phyloP scores from a whole-genome alignment of 805 yeast species.

The Blastobotrys peoriensis region DNA sequence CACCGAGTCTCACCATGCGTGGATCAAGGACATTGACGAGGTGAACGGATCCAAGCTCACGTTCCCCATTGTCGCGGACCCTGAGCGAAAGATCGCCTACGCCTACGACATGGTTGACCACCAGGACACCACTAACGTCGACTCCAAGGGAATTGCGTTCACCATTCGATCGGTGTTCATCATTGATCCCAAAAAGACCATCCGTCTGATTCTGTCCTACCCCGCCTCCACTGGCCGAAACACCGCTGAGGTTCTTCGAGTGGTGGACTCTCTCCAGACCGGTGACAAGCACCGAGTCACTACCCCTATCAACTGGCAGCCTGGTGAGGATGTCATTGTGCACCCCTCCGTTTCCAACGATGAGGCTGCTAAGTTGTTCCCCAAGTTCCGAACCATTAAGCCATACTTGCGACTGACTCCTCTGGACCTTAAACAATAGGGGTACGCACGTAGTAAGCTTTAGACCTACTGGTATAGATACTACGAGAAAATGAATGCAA shows the following conservation, averaged over 20 bases:
- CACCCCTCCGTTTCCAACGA: constrained; percentile 85
- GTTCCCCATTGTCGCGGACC: constrained; percentile 91
- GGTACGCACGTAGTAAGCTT: too few relatives aligned
- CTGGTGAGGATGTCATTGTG: constrained; percentile 89
- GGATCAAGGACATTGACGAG: constrained; percentile 94
- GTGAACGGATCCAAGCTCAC: constrained; percentile 67
- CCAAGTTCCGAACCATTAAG: constrained; percentile 81
- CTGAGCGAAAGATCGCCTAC: constrained; percentile 75
- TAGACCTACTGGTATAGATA: too few relatives aligned
- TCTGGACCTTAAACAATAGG: constrained; percentile 19
- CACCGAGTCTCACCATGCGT: constrained; percentile 72
- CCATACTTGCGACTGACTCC: constrained; percentile 81
- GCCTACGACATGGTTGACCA: constrained; percentile 84
- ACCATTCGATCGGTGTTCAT: constrained; percentile 92
- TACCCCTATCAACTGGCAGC: constrained; percentile 90
- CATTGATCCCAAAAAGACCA: constrained; percentile 87
- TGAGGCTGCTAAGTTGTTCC: constrained; percentile 79
- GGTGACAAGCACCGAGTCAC: constrained; percentile 85
- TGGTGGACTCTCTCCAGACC: constrained; percentile 80
- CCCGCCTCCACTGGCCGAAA: constrained; percentile 96
- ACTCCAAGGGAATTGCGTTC: constrained; percentile 67
- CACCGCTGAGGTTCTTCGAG: constrained; percentile 89
- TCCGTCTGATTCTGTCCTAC: constrained; percentile 80
- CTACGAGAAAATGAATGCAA: too few relatives aligned
- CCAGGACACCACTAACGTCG: constrained; percentile 73